Conservation (phyloP, 2,329 filamentous ascomycete genomes). For the Didymella sp. region DNA sequence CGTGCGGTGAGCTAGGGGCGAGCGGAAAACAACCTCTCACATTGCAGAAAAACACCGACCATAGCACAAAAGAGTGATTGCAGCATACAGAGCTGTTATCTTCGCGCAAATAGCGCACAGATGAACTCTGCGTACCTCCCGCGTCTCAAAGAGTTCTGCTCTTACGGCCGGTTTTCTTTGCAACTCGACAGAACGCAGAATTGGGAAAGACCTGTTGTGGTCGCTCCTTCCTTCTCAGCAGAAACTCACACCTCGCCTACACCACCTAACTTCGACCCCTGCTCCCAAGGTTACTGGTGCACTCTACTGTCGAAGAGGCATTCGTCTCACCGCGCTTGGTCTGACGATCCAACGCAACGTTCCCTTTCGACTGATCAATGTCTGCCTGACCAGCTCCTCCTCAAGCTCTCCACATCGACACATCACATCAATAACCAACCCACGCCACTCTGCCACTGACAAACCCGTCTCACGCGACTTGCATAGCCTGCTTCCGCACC, state of each 20-base stretch:
- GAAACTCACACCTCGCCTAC: neutral
- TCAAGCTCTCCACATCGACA: neutral
- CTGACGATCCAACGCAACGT: too few relatives aligned
- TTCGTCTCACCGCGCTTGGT: neutral
- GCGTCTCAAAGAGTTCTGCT: too few relatives aligned
- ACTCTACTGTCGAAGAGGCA: neutral
- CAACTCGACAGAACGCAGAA: too few relatives aligned
- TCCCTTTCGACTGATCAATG: neutral
- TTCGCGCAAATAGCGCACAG: too few relatives aligned
- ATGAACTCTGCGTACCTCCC: too few relatives aligned
- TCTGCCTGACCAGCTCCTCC: neutral
- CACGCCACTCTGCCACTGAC: neutral
- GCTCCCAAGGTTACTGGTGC: neutral
- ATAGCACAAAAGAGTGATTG: too few relatives aligned
- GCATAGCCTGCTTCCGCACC: too few relatives aligned
- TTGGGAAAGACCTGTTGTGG: constrained; percentile 22
- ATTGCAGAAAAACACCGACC: too few relatives aligned
- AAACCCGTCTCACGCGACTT: neutral
- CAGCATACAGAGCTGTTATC: too few relatives aligned
- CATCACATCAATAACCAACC: too few relatives aligned
- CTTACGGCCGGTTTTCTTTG: too few relatives aligned
- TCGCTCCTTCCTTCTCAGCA: constrained; percentile 16
- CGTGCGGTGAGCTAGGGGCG: neutral
- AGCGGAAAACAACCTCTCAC: too few relatives aligned
- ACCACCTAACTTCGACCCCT: neutral